A percentile compares a stretch with the other conserved stretches of the same genome.
phyloP scores from a whole-genome alignment of 1,284 basidiomycete species.

The Irpex sp. region DNA sequence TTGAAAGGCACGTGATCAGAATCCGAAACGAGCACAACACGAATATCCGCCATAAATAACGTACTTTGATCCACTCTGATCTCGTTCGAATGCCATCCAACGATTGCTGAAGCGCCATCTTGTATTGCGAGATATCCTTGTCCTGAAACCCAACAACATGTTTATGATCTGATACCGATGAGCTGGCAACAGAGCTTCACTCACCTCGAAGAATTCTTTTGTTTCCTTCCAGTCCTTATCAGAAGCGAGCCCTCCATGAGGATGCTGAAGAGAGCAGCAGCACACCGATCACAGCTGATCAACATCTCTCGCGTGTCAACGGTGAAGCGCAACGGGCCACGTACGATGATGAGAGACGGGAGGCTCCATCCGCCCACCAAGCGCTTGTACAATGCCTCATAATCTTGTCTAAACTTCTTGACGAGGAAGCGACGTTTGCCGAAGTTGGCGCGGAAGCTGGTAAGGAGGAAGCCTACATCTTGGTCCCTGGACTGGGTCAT shows the following conservation, averaged over 20 bases:
- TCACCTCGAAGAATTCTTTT: slow-evolving; percentile 65
- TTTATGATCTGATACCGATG: not conserved
- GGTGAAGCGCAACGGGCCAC: not conserved
- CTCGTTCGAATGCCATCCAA: slow-evolving; percentile 61
- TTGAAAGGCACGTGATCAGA: too few relatives aligned
- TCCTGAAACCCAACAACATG: slow-evolving; percentile 29
- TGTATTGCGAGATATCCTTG: slow-evolving; percentile 62
- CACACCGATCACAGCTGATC: slow-evolving; percentile 14
- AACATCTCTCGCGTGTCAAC: too few relatives aligned
- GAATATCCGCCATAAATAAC: too few relatives aligned
- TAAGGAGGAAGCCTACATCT: slow-evolving; percentile 57
- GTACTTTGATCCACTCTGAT: slow-evolving; percentile 44
- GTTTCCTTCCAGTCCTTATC: slow-evolving; percentile 64
- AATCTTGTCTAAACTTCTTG: slow-evolving; percentile 53
- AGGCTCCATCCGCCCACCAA: slow-evolving; percentile 68
- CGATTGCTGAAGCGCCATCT: slow-evolving; percentile 57
- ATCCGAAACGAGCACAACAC: too few relatives aligned
- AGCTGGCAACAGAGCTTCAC: not conserved
- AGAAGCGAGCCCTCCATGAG: slow-evolving; percentile 60
- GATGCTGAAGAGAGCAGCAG: slow-evolving; percentile 32
- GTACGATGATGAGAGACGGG: slow-evolving; percentile 47
- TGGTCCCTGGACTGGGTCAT: slow-evolving; percentile 56
- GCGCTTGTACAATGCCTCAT: slow-evolving; percentile 31
- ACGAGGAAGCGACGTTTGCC: slow-evolving; percentile 37
- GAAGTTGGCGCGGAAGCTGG: slow-evolving; percentile 39